Conservation (phyloP, 2,329 filamentous ascomycete species). For the Ceratocystis colombiana region DNA sequence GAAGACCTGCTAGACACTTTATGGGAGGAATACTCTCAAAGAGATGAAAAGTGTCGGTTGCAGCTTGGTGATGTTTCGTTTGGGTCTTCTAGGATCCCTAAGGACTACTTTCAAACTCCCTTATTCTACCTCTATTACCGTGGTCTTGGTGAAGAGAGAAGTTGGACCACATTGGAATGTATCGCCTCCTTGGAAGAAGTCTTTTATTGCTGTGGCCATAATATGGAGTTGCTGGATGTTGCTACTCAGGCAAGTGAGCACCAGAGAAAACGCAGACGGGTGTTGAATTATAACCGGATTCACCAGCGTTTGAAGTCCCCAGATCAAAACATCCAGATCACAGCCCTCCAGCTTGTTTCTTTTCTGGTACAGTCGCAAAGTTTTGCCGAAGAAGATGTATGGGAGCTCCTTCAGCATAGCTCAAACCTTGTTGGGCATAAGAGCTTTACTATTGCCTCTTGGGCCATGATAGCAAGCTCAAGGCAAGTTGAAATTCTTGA, state of each 20-base stretch:
- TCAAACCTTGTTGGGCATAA: conserved; percentile 56
- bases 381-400: conserved; percentile 43
- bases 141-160: conserved; percentile 46
- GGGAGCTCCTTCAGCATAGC: conserved; percentile 49
- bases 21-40: conserved; percentile 66
- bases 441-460: conserved; percentile 55
- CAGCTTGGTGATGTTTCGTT: conserved; percentile 69
- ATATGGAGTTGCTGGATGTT: background rate
- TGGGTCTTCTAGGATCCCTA: conserved; percentile 36
- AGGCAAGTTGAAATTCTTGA: conserved; percentile 45
- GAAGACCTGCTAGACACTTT: conserved; percentile 60
- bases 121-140: conserved; percentile 46
- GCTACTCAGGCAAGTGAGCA: conserved; percentile 35
- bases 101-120: conserved; percentile 40
- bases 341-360: conserved; percentile 48
- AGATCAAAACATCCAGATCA: conserved; percentile 39
- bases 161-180: conserved; percentile 51
- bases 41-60: conserved; percentile 60
- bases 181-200: conserved; percentile 49
- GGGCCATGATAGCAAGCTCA: conserved; percentile 74
- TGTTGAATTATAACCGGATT: conserved; percentile 39
- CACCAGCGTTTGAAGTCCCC: conserved; percentile 40
- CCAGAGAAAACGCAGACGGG: conserved; percentile 44
- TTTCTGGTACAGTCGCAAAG: conserved; percentile 44
- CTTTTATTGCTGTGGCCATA: conserved; percentile 16